Evolutionary conservation across 192 early-diverging fungal genomes (phyloP), one percentile per base, ranked within the genome.

Genomic region (Umbelopsis vinacea): DNA sequence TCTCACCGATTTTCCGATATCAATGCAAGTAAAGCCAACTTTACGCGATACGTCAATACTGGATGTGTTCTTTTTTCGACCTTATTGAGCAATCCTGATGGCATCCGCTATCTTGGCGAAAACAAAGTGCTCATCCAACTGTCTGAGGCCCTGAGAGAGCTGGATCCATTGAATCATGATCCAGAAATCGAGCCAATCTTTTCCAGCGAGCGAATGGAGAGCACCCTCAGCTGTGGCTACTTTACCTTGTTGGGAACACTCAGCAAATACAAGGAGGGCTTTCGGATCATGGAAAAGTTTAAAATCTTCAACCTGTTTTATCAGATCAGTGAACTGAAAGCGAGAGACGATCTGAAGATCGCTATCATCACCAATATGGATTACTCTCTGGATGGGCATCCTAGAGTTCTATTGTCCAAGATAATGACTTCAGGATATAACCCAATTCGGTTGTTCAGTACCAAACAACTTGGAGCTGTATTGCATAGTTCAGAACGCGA

Each of bases 361-460:
- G 82, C 86, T 6, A 86, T 95, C 26, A 88, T 96, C 33, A 84
- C 82, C 2, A 88, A 84, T 43, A 79, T 93, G 71, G 91, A 96
- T 70, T 96, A 94, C 75, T 83, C 81, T 47, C 69, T 87, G 85
- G 92, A 96, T 69, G 92, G 91, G 0, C 94, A 96, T 77, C 86
- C 91, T 0, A 84, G 94, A 8, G 85, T 94, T 6, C 80, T 96
- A 5, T 71, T 96, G 5, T 92, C 91, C 33, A 96, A 96, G 75
- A 80, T 96, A 15, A 90, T 95, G 89, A 92, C 92, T 3, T 93
- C 91, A 8, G 91, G 92, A 0, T 92, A 95, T 70, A 94, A 94
- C 74, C 85, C 86, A 29, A 87, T 93, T 33, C 89, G 94, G 1
- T 74, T 93, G 10, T 93, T 89, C 75, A 86, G 93, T 6, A 96